Evolutionary conservation across 2,329 filamentous ascomycete genomes (phyloP).

Genomic region (Nannizzia gypsea): DNA sequence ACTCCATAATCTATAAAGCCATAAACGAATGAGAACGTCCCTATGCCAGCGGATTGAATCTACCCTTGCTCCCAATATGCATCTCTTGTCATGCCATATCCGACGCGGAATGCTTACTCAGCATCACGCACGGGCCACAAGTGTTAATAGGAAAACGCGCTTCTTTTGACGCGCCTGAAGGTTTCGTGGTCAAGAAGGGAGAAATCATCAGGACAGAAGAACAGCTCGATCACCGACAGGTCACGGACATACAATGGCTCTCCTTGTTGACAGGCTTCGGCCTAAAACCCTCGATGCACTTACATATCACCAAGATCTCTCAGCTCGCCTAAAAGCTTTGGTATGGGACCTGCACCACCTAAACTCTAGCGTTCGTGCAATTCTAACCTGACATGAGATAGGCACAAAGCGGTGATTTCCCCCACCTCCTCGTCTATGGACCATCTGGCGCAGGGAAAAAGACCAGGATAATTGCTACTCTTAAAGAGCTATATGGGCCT

Average conservation of each 20-base stretch:
- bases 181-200: neutral
- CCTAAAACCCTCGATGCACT: conserved; percentile 44
- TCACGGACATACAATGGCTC: conserved; percentile 40
- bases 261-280: conserved; percentile 54
- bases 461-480: conserved; percentile 85
- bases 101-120: neutral
- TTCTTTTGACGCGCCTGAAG: conserved; percentile 24
- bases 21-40: no score
- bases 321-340: conserved; percentile 71
- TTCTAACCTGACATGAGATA: conserved; percentile 28
- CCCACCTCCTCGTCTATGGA: conserved; percentile 92
- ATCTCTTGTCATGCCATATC: no score
- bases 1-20: neutral
- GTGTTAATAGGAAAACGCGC: neutral
- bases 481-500: conserved; percentile 89
- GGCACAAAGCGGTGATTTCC: conserved; percentile 96
- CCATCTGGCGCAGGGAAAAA: conserved; percentile 97
- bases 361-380: neutral
- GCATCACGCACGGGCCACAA: neutral
- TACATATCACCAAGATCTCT: conserved; percentile 81
- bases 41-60: no score
- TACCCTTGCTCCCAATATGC: neutral
- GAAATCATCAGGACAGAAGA: neutral
- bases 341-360: conserved; percentile 40
- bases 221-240: neutral